These are phyloP conservation scores for Logfia minima DNA, from an alignment of 129 eudicot genomes.

Conservation along the genomic window DNA sequence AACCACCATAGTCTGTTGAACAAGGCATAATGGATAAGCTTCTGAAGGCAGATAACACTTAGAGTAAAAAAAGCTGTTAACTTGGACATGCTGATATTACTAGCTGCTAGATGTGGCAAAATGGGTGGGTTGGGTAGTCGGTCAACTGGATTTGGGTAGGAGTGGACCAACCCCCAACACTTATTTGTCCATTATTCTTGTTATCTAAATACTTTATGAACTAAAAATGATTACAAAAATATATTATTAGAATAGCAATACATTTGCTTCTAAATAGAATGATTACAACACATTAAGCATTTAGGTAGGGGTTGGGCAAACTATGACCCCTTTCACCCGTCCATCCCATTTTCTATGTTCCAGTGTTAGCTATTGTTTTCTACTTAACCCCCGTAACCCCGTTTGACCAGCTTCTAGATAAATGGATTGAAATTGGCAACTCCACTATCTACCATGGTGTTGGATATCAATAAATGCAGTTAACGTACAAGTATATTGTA, in stretches of 20 bases:
- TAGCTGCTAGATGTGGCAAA: neutral
- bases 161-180: conserved; percentile 12
- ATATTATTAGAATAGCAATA: neutral
- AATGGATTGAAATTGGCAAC: neutral
- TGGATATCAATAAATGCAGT: neutral
- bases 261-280: neutral
- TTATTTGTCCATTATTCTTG: neutral
- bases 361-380: neutral
- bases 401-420: neutral
- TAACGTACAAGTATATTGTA: conserved; percentile 5
- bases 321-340: neutral
- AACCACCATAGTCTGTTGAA: conserved; percentile 70
- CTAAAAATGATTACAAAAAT: conserved; percentile 1
- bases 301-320: neutral
- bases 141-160: neutral
- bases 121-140: neutral
- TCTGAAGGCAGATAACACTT: conserved; percentile 4
- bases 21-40: conserved; percentile 22
- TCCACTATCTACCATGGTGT: neutral
- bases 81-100: neutral
- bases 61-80: conserved; percentile 6
- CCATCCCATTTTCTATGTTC: conserved; percentile 14
- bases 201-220: neutral
- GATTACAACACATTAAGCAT: neutral
- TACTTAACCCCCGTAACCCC: neutral